Evolutionary conservation across 192 early-diverging fungal genomes (phyloP).

Genomic region (Mortierella alpina): DNA sequence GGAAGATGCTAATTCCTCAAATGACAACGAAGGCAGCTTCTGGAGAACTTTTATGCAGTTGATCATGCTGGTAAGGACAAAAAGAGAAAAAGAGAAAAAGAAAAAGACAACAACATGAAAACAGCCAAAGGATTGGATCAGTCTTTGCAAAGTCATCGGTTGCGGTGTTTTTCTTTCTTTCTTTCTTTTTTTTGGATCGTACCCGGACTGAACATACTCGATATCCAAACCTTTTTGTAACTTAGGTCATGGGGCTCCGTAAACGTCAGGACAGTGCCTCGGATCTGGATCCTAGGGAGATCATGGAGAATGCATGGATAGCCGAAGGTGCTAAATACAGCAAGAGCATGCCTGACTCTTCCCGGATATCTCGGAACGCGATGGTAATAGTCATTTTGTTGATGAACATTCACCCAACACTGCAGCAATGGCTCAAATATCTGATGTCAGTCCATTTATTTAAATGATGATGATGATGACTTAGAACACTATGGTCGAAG

Average conservation of each 20-base stretch:
- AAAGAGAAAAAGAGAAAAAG: not conserved
- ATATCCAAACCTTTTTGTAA: not conserved
- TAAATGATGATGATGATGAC: no score
- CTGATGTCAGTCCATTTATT: not conserved
- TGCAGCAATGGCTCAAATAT: no score
- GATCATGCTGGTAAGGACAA: conserved; percentile 9
- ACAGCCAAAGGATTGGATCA: not conserved
- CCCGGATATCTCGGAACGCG: not conserved
- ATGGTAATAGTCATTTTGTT: no score
- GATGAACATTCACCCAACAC: no score
- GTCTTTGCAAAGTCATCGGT: not conserved
- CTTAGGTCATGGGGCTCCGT: conserved; percentile 24
- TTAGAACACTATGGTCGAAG: not conserved
- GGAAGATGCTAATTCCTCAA: not conserved
- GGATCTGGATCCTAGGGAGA: not conserved
- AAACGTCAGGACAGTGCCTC: not conserved
- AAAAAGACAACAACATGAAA: not conserved
- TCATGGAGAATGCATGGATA: conserved; percentile 7
- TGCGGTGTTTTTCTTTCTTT: not conserved
- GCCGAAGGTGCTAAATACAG: not conserved
- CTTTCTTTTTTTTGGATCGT: not conserved
- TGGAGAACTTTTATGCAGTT: conserved; percentile 19
- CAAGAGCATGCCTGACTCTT: not conserved
- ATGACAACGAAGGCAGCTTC: not conserved
- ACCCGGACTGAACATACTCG: not conserved